Base-by-base conservation (phyloP, 345 rosid species). In the Microthlaspi erraticum region DNA sequence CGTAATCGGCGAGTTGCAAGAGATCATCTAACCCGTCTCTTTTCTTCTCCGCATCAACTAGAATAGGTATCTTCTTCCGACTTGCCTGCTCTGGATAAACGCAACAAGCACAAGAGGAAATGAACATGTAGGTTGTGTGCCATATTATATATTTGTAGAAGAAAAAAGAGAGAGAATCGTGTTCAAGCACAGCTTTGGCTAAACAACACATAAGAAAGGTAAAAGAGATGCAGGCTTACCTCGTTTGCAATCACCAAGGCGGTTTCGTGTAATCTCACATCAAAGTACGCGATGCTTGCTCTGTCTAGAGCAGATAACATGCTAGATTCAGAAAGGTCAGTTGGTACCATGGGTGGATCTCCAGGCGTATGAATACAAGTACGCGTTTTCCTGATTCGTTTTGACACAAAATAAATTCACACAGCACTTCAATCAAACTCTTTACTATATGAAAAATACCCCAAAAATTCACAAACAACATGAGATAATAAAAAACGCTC, bases 311-410 rank as follows among this genome's bases (percentile, higher is more conserved):
- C 95, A 50, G 89, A 79, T 67, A 60, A 50, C 66, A 91, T 72
- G 41, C 57, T 72, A 60, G 86, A 69, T 2, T 57, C 74, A 51
- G 87, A 64, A 66, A 93, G 83, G 20, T 89, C 97, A 45, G 77
- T 80, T 1, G 88, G 88, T 62, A 46, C 59, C 88, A 91, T 78
- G 38, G 82, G 88, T 60, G 97, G 98, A 48, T 77, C 31, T 64
- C 96, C 98, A 29, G 92, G 88, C 19, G 96, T 87, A 60, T 91
- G 91, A 63, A 91, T 93, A 77, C 97, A 93, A 29, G 98, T 93
- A 6, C 98, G 96, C 16, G 96, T 93, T 78, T 86, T 84, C 83
- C 98, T 93, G 83, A 46, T 80, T 0, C 20, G 34, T 57, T 8
- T 17, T 3, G 44, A 45, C 13, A 64, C 13, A 57, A 64, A 50